phyloP scores from a whole-genome alignment of 306 rosid genomes.

The Abrus pulchellus region DNA sequence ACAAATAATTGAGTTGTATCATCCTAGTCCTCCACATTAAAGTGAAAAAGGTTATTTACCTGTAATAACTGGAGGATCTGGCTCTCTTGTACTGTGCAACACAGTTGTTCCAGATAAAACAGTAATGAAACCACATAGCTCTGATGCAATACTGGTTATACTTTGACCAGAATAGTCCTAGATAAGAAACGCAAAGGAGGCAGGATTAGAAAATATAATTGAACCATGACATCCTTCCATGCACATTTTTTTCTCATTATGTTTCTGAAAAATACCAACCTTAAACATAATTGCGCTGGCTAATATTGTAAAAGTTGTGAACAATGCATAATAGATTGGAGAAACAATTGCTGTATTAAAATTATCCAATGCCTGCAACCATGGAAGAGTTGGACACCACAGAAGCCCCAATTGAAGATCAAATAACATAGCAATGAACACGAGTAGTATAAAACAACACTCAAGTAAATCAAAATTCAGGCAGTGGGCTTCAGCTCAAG shows the following conservation, averaged over 20 bases:
- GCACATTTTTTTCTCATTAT: conserved; percentile 30
- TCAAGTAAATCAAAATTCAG: conserved; percentile 25
- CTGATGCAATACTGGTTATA: conserved; percentile 80
- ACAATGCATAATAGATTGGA: conserved; percentile 90
- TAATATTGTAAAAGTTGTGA: conserved; percentile 86
- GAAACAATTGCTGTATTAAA: conserved; percentile 90
- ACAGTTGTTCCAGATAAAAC: conserved; percentile 86
- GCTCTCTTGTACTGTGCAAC: conserved; percentile 81
- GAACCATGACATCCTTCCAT: conserved; percentile 43
- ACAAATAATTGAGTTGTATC: conserved; percentile 18
- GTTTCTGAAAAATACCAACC: conserved; percentile 61
- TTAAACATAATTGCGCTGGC: conserved; percentile 95
- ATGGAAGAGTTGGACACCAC: conserved; percentile 23
- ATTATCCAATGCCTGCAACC: conserved; percentile 85
- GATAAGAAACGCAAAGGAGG: conserved; percentile 34
- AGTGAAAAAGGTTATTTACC: conserved; percentile 58
- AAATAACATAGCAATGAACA: conserved; percentile 15
- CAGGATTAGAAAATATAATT: conserved; percentile 26
- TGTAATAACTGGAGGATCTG: conserved; percentile 66
- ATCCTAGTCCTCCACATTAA: conserved; percentile 33
- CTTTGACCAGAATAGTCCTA: conserved; percentile 97
- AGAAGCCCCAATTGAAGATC: conserved; percentile 40
- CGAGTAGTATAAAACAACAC: neutral
- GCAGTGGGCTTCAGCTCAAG: conserved; percentile 28
- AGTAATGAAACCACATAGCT: conserved; percentile 87